These are phyloP conservation scores for Fusarium buxicola DNA, from an alignment of 2,329 filamentous ascomycete species.

Conservation along the genomic window DNA sequence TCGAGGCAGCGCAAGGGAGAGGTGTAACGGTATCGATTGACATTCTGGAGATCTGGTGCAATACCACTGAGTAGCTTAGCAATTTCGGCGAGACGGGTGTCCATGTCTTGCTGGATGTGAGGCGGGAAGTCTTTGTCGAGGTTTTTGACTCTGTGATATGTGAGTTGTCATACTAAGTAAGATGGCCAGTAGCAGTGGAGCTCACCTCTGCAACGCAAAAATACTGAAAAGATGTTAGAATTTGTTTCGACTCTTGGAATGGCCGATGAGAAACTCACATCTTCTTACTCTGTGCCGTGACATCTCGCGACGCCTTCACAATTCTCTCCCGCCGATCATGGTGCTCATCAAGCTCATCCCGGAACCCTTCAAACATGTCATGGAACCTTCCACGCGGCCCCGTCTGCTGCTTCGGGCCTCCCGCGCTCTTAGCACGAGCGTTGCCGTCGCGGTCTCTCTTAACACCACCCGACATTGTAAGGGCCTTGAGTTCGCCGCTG, in stretches of 20 bases:
- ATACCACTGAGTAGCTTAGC: constrained; percentile 74
- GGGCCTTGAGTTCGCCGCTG: neutral
- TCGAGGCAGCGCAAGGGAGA: constrained; percentile 87
- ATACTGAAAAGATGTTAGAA: constrained; percentile 47
- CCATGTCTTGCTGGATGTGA: constrained; percentile 76
- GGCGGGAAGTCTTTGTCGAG: constrained; percentile 72
- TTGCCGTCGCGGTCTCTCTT: constrained; percentile 59
- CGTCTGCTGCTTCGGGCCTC: constrained; percentile 42
- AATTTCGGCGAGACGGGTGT: constrained; percentile 78
- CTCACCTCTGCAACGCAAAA: constrained; percentile 55
- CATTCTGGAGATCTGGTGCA: constrained; percentile 77
- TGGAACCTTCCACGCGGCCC: constrained; percentile 62
- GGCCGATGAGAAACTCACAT: constrained; percentile 69
- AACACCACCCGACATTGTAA: constrained; percentile 28
- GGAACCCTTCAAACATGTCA: constrained; percentile 86
- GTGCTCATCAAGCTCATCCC: constrained; percentile 90
- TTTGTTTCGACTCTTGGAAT: neutral
- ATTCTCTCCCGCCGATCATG: constrained; percentile 92
- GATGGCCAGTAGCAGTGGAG: neutral
- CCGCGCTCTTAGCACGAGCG: constrained; percentile 53
- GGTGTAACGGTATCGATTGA: constrained; percentile 87
- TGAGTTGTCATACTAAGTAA: constrained; percentile 24
- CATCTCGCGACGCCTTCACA: constrained; percentile 90
- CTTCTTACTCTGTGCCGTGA: constrained; percentile 96
- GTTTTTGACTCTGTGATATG: constrained; percentile 68